Conservation (phyloP, 192 early-diverging fungal genomes). For the Neocallimastix lanati region DNA sequence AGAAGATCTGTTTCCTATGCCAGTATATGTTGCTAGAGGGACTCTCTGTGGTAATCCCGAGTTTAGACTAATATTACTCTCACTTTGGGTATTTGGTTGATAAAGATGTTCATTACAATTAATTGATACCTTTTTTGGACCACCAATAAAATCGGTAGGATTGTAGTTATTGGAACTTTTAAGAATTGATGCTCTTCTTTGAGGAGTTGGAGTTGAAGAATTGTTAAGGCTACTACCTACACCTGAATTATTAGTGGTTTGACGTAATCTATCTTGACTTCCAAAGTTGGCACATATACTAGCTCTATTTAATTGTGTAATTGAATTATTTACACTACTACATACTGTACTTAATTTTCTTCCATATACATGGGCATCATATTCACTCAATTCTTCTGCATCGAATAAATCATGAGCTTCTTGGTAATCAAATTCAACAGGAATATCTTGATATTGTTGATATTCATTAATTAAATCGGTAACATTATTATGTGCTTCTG, state of each 20-base stretch:
- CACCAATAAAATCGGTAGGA: not conserved
- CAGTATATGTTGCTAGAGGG: not conserved
- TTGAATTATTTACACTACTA: not conserved
- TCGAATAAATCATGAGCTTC: not conserved
- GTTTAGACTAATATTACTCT: not conserved
- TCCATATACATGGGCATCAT: not conserved
- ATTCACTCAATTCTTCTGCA: not conserved
- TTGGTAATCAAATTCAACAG: constrained; percentile 39
- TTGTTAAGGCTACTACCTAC: not conserved
- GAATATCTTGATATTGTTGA: constrained; percentile 86
- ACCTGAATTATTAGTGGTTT: too few relatives aligned
- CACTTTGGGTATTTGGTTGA: not conserved
- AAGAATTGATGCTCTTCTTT: not conserved
- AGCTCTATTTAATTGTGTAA: not conserved
- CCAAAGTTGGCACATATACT: too few relatives aligned
- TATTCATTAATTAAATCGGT: constrained; percentile 95
- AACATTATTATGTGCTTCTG: constrained; percentile 83
- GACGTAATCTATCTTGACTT: too few relatives aligned
- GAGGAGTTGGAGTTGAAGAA: not conserved
- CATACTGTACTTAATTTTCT: not conserved
- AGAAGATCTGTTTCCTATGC: not conserved
- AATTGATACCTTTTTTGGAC: not conserved
- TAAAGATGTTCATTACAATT: not conserved
- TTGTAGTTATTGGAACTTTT: not conserved
- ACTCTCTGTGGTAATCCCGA: not conserved